Base-by-base conservation (phyloP, 495 filamentous ascomycete genomes). In the Tetracladium marchalianum region DNA sequence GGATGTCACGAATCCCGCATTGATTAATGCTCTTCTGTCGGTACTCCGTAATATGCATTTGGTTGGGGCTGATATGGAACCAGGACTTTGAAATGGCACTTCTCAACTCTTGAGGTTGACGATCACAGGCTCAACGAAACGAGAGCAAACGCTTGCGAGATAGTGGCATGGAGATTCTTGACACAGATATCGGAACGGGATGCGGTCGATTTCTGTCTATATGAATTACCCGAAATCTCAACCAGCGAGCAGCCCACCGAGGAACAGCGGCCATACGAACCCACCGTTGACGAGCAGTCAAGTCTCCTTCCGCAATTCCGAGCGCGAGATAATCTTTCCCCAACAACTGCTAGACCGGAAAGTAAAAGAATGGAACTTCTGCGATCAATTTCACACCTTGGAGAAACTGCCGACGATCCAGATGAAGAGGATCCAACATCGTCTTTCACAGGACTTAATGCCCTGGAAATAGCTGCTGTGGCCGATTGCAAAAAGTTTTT, bases 401-500 rank as follows among this genome's bases (percentile, higher is more conserved):
- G 53, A 22, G 43, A 34, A 11, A 19, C 16, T 3, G 46, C 39
- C 15, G 56, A 63, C 5, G 61, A 67, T 5, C 60, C 67, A 0
- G 66, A 52, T 35, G 17, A 74, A 5, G 61, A 76, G 35, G 77
- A 82, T 19, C 76, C 77, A 27, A 79, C 77, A 0, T 71, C 77
- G 6, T 72, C 80, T 5, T 90, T 88, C 55, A 76, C 74, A 36
- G 80, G 87, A 35, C 66, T 95, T 39, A 95, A 90, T 63, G 88
- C 85, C 11, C 66, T 97, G 12, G 90, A 96, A 59, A 90, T 97
- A 56, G 90, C 89, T 33, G 80, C 84, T 33, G 80, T 95, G 27
- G 84, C 83, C n/a, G 77, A 84, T 51, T 87, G 89, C 18, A 97
- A 95, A 63, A 82, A 82, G 27, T 97, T 95, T 53, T 73, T 95